Base-by-base conservation (phyloP, 148 eudicot species). In the Hydrangea macrophylla region DNA sequence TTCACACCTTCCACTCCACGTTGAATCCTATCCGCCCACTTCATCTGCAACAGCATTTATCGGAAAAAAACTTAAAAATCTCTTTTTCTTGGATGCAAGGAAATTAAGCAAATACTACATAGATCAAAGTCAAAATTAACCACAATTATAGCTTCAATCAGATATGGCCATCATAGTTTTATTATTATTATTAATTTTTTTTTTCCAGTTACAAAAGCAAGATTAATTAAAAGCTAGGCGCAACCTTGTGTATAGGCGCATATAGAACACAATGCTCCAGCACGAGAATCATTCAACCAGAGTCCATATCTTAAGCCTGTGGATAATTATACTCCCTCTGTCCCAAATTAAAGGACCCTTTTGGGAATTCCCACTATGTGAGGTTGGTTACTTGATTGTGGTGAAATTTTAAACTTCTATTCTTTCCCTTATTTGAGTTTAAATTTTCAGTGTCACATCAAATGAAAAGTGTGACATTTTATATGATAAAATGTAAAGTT, bases 21-120 rank as follows among this genome's bases (percentile, higher is more conserved):
- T 73, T 94, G 98, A 70, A 88, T 22, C 51, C 82, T 78, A 70
- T 94, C 98, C 8, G 96, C 97, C 98, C 98, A 90, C 66, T 67
- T 86, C 97, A 94, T 94, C 98, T 94, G 85, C 51, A 75, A 60
- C 37, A 70, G 7, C 24, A 59, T 73, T 70, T 42, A 22, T 22
- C 13, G 36, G 9, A 45, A 62, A 9, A 0, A 35, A 31, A 12
- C 18, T 56, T n/a, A 8, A 9, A n/a, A 20, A 5, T 5, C 20
- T 25, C 55, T 23, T 44, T n/a, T 0, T 10, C 18, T 18, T 20
- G 50, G 10, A 57, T 24, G 23, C 27, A 40, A 9, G 45, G 12
- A 40, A 17, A 20, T 53, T 23, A 32, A 53, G 42, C 44, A 32
- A 51, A 27, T 22, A 33, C 1, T 31, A n/a, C n/a, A 8, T 5